Percentiles rank a stretch among this genome's conserved stretches.
phyloP scores from a whole-genome alignment of 257 asterid species.

The Solanum pennellii region DNA sequence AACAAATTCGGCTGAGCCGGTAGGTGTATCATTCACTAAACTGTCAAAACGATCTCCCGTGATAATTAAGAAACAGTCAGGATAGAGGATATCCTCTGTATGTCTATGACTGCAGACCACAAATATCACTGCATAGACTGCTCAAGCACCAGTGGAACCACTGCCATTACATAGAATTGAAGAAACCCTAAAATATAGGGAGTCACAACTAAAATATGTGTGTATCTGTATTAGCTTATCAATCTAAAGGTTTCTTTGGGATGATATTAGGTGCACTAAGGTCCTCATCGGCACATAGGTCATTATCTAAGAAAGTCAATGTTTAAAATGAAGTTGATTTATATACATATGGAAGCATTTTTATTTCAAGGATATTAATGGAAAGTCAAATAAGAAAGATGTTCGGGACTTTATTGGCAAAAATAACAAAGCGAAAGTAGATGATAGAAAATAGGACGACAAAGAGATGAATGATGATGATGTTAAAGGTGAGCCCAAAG shows the following conservation, averaged over 20 bases:
- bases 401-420: constrained; percentile 2
- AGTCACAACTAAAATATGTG: not conserved
- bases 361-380: constrained; percentile 22
- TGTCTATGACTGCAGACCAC: not conserved
- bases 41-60: too few species aligned
- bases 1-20: not conserved
- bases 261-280: not conserved
- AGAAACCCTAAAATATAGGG: not conserved
- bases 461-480: not conserved
- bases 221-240: not conserved
- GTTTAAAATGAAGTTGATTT: not conserved
- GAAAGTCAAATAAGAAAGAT: constrained; percentile 15
- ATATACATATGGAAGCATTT: not conserved
- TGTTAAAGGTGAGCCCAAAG: not conserved
- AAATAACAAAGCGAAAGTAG: too few species aligned
- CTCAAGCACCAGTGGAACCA: not conserved
- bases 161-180: not conserved
- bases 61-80: not conserved
- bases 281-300: not conserved
- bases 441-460: too few species aligned
- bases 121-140: not conserved
- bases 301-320: not conserved
- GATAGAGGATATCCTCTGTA: not conserved
- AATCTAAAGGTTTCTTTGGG: not conserved
- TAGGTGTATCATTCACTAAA: too few species aligned